Conservation (phyloP, 148 eudicot genomes). For the Amaranthus cruentus region DNA sequence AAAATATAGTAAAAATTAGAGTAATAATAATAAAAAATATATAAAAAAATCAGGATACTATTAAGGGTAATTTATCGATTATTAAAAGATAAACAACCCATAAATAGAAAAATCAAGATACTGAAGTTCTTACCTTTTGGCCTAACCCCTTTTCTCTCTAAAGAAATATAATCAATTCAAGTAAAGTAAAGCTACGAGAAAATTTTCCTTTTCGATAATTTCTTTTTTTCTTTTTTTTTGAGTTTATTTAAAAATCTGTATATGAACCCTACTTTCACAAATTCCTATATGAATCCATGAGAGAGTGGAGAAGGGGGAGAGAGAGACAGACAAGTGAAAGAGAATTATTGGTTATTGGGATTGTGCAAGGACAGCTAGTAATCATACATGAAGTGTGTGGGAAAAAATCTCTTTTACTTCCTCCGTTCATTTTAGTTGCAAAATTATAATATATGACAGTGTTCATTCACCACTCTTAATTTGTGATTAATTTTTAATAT, state of each 20-base stretch:
- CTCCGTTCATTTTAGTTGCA: too few relatives aligned
- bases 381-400: conserved; percentile 24
- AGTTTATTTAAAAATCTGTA: neutral
- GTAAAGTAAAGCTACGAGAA: conserved; percentile 16
- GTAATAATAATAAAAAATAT: too few relatives aligned
- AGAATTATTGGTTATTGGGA: conserved; percentile 18
- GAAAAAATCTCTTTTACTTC: neutral
- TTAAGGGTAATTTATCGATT: too few relatives aligned
- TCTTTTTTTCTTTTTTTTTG: neutral
- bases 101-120: neutral
- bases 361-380: neutral
- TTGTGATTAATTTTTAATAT: neutral
- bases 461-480: neutral
- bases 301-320: neutral
- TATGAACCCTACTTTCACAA: conserved; percentile 4
- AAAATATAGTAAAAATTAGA: neutral
- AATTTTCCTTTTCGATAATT: conserved; percentile 1
- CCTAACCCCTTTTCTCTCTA: neutral
- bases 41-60: neutral
- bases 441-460: neutral
- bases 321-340: conserved; percentile 2
- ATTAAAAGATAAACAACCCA: neutral
- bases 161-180: conserved; percentile 8
- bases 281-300: conserved; percentile 8
- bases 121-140: conserved; percentile 22